Percentiles rank a stretch among this genome's conserved stretches.
Evolutionary conservation across 2,329 filamentous ascomycete genomes (phyloP).

Genomic region (Aspergillus sp.): DNA sequence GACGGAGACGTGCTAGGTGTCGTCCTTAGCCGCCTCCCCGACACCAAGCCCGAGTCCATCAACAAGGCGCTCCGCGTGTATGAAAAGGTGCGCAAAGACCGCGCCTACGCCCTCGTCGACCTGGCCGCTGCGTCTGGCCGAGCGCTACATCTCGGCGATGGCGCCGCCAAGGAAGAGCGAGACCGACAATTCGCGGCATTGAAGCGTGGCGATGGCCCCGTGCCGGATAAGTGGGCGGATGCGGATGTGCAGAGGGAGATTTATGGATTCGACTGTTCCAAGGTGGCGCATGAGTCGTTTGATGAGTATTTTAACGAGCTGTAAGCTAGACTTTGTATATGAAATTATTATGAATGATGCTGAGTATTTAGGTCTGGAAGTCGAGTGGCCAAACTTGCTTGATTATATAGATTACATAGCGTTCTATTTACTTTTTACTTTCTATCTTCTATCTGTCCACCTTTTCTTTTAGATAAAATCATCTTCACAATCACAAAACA

Average conservation of each 20-base stretch:
- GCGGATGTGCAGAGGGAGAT: slow-evolving; percentile 63
- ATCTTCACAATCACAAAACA: slow-evolving; percentile 25
- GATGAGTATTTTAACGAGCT: neutral
- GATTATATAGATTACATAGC: too few species aligned
- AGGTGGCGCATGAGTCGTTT: slow-evolving; percentile 1
- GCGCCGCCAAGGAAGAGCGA: slow-evolving; percentile 53
- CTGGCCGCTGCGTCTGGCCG: slow-evolving; percentile 50
- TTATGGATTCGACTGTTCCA: slow-evolving; percentile 56
- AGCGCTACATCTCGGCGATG: slow-evolving; percentile 52
- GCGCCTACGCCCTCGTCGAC: slow-evolving; percentile 53
- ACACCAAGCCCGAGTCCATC: slow-evolving; percentile 41
- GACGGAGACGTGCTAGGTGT: slow-evolving; percentile 54
- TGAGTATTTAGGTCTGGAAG: neutral
- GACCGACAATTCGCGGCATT: slow-evolving; percentile 52
- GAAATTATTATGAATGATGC: neutral
- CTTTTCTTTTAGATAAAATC: too few species aligned
- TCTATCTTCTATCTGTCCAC: too few species aligned
- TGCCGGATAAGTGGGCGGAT: slow-evolving; percentile 62
- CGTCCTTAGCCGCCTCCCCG: slow-evolving; percentile 45
- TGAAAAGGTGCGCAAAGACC: slow-evolving; percentile 50
- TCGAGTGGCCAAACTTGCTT: too few species aligned
- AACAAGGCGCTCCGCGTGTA: slow-evolving; percentile 52
- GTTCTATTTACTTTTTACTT: too few species aligned
- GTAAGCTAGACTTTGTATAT: neutral
- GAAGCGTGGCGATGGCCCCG: slow-evolving; percentile 42